phyloP scores from a whole-genome alignment of 805 yeast genomes.

The Metschnikowia similis region DNA sequence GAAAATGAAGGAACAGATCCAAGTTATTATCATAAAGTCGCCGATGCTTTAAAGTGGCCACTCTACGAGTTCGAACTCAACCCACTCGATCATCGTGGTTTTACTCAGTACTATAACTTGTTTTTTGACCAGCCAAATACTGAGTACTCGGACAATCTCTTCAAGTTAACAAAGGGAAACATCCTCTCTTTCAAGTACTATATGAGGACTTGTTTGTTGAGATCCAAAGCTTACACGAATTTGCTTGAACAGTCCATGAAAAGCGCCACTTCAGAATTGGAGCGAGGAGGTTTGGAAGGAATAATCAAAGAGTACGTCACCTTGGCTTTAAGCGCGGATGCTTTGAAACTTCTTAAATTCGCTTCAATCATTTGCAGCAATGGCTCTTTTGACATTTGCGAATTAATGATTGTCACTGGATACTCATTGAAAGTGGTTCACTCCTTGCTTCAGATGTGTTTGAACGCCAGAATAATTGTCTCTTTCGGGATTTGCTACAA shows the following conservation, averaged over 20 bases:
- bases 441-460: constrained; percentile 28
- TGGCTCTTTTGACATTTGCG: constrained; percentile 33
- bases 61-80: constrained; percentile 12
- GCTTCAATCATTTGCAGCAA: constrained; percentile 41
- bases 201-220: constrained; percentile 9
- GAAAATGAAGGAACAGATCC: constrained; percentile 3
- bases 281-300: constrained; percentile 14
- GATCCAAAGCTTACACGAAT: not conserved
- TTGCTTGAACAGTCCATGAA: constrained; percentile 1
- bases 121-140: constrained; percentile 2
- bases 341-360: constrained; percentile 26
- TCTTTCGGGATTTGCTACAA: constrained; percentile 44
- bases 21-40: not conserved
- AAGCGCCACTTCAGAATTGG: not conserved
- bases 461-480: constrained; percentile 28
- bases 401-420: constrained; percentile 35
- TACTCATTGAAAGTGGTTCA: constrained; percentile 29
- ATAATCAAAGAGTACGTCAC: constrained; percentile 20
- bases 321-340: constrained; percentile 16
- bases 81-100: constrained; percentile 5
- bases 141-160: constrained; percentile 3
- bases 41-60: constrained; percentile 6
- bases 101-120: constrained; percentile 6
- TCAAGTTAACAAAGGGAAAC: constrained; percentile 17
- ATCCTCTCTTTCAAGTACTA: constrained; percentile 13